Percentiles rank a stretch among this genome's conserved stretches.
Evolutionary conservation across 116 monocot species (phyloP).

Genomic region (Dioscorea cayenensis): DNA sequence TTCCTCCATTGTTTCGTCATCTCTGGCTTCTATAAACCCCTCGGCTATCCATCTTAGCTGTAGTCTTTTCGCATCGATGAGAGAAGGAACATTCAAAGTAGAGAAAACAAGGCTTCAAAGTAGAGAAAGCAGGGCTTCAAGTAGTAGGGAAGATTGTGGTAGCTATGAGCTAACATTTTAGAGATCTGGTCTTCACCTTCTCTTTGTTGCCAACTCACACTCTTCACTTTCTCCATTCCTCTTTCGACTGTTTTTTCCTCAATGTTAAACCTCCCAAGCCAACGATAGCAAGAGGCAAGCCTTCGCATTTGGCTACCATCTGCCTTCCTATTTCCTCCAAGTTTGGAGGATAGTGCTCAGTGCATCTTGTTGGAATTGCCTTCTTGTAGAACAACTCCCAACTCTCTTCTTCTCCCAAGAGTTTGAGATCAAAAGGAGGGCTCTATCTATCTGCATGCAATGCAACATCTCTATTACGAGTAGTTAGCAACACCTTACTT

Average conservation of each 20-base stretch:
- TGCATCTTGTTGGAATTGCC: neutral
- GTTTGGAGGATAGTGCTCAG: neutral
- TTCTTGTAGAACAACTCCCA: slow-evolving; percentile 20
- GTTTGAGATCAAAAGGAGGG: slow-evolving; percentile 3
- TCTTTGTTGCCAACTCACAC: slow-evolving; percentile 5
- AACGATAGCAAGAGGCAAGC: slow-evolving; percentile 11
- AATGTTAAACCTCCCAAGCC: slow-evolving; percentile 14
- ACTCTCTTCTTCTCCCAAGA: slow-evolving; percentile 11
- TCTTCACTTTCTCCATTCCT: neutral
- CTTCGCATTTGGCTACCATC: slow-evolving; percentile 7
- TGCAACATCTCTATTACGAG: slow-evolving; percentile 15
- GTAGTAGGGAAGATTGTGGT: slow-evolving; percentile 9
- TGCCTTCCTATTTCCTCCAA: slow-evolving; percentile 7
- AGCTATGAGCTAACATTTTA: slow-evolving; percentile 16
- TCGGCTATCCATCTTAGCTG: slow-evolving; percentile 29
- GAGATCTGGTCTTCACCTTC: neutral
- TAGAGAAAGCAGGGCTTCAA: slow-evolving; percentile 29
- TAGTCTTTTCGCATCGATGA: slow-evolving; percentile 4
- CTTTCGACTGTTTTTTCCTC: neutral
- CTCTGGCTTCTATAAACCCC: slow-evolving; percentile 10
- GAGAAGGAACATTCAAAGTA: slow-evolving; percentile 13
- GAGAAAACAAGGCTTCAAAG: slow-evolving; percentile 17
- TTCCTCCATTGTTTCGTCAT: slow-evolving; percentile 10
- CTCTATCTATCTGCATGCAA: neutral
- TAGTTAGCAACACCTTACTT: slow-evolving; percentile 28